These are phyloP conservation scores for Mariannaea elegans DNA, from an alignment of 2,329 filamentous ascomycete genomes.

Conservation along the genomic window DNA sequence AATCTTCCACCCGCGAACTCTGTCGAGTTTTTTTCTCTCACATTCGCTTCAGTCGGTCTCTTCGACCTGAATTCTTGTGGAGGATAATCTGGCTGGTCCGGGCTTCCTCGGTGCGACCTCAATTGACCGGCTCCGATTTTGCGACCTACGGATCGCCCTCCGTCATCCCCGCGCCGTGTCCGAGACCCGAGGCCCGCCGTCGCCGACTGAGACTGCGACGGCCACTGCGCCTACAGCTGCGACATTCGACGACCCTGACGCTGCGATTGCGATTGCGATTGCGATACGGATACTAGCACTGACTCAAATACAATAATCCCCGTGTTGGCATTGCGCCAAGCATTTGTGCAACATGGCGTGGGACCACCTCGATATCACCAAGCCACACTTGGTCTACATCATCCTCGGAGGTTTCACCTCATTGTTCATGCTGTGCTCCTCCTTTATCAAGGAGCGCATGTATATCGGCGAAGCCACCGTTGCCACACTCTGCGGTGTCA, in stretches of 20 bases:
- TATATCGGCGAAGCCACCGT: conserved; percentile 99
- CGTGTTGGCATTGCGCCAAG: neutral
- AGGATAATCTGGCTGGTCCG: conserved; percentile 15
- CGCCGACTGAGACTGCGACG: conserved; percentile 1
- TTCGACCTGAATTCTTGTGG: conserved; percentile 7
- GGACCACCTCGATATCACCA: conserved; percentile 86
- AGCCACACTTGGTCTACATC: conserved; percentile 97
- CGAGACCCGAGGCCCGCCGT: neutral
- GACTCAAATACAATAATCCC: neutral
- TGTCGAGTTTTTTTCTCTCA: neutral
- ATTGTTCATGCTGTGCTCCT: conserved; percentile 97
- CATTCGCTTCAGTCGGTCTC: neutral
- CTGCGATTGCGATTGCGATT: neutral
- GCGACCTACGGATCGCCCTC: neutral
- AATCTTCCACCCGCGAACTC: conserved; percentile 9
- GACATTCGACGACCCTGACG: neutral
- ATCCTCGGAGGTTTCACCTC: conserved; percentile 98
- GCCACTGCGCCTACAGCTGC: too few relatives aligned
- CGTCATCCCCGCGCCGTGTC: conserved; percentile 8
- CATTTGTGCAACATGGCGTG: conserved; percentile 68
- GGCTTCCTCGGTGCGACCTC: conserved; percentile 18
- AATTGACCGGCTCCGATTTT: conserved; percentile 21
- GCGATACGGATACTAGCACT: neutral
- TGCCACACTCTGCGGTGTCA: conserved; percentile 85
- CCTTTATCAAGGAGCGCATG: conserved; percentile 96